These are phyloP conservation scores for Exophiala alcalophila DNA, from an alignment of 2,329 filamentous ascomycete species.

Conservation along the genomic window DNA sequence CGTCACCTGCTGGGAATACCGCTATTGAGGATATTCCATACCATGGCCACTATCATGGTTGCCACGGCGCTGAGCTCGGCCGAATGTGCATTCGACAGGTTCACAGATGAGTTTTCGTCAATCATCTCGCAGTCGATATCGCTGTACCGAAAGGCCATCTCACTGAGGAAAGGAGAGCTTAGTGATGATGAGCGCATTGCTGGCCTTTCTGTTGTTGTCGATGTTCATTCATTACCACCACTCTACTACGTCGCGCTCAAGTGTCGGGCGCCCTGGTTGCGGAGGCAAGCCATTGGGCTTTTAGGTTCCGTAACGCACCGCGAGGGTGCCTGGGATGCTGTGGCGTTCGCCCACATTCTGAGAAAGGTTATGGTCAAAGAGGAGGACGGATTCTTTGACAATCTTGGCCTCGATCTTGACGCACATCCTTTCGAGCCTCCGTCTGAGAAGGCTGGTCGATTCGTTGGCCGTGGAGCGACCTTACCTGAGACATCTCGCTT, in stretches of 20 bases:
- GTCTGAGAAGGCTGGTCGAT: not conserved
- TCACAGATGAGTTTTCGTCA: conserved; percentile 2
- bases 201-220: not conserved
- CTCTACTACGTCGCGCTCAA: conserved; percentile 4
- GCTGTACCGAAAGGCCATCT: conserved; percentile 1
- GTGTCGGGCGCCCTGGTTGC: conserved; percentile 4
- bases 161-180: not conserved
- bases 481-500: conserved; percentile 1
- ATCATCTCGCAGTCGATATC: conserved; percentile 1
- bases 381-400: conserved; percentile 2
- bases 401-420: not conserved
- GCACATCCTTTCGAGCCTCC: conserved; percentile 1
- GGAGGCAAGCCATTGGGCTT: conserved; percentile 12
- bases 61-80: conserved; percentile 1
- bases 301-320: conserved; percentile 1
- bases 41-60: conserved; percentile 5
- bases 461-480: not conserved
- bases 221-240: not conserved
- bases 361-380: not conserved
- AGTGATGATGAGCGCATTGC: not conserved
- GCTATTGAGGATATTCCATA: not conserved
- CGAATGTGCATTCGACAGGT: conserved; percentile 1
- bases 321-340: conserved; percentile 4
- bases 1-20: not conserved
- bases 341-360: conserved; percentile 1